phyloP scores from a whole-genome alignment of 1,139 yeast genomes.

The Yamadazyma triangularis region DNA sequence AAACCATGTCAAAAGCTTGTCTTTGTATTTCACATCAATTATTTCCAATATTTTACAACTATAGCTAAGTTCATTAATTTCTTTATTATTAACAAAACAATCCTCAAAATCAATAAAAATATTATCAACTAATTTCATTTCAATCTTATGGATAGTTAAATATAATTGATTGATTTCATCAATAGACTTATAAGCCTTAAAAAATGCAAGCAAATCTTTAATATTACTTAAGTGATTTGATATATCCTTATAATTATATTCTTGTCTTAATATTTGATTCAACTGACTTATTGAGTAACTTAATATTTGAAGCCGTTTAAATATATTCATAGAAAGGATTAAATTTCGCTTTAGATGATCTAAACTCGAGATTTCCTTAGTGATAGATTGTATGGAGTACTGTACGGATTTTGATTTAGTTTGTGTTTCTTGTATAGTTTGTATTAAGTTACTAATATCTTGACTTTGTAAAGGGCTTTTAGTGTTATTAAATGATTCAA shows the following conservation, averaged over 20 bases:
- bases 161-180: slow-evolving; percentile 74
- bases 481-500: slow-evolving; percentile 24
- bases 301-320: slow-evolving; percentile 84
- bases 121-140: slow-evolving; percentile 63
- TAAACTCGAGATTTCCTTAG: slow-evolving; percentile 69
- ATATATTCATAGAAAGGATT: slow-evolving; percentile 77
- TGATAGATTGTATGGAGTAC: slow-evolving; percentile 60
- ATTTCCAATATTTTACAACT: slow-evolving; percentile 75
- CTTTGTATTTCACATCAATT: slow-evolving; percentile 57
- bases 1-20: slow-evolving; percentile 70
- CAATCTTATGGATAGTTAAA: slow-evolving; percentile 58
- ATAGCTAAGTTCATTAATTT: slow-evolving; percentile 34
- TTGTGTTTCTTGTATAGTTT: slow-evolving; percentile 24
- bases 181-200: slow-evolving; percentile 79
- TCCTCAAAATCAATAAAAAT: slow-evolving; percentile 72
- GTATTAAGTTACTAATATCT: slow-evolving; percentile 47
- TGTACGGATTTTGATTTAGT: slow-evolving; percentile 45
- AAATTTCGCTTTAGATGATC: slow-evolving; percentile 82
- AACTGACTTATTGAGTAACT: slow-evolving; percentile 55
- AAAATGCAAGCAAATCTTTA: slow-evolving; percentile 69
- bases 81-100: slow-evolving; percentile 19
- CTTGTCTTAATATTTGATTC: slow-evolving; percentile 48
- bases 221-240: slow-evolving; percentile 70
- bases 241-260: slow-evolving; percentile 59
- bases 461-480: slow-evolving; percentile 21